These are phyloP conservation scores for Solanum hybrid DNA, from an alignment of 305 asterid genomes.

Conservation along the genomic window DNA sequence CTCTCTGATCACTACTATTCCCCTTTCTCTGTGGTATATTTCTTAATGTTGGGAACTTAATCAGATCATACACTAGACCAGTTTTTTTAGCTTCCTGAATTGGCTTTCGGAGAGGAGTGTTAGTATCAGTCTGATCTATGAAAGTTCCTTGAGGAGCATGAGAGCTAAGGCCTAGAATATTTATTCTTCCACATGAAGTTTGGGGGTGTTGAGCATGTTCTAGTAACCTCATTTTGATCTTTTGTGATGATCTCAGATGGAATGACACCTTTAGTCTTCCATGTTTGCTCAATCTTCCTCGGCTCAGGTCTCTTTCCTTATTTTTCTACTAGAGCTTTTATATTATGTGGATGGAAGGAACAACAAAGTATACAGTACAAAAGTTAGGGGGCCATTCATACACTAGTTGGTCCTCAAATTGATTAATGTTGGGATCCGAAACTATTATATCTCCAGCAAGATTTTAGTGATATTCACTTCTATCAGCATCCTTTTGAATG, in stretches of 20 bases:
- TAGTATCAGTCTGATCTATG: background rate
- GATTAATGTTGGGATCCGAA: background rate
- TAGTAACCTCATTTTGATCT: background rate
- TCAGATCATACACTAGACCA: background rate
- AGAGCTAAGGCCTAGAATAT: background rate
- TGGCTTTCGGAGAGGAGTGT: background rate
- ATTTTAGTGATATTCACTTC: background rate
- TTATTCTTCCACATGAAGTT: background rate
- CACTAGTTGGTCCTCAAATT: background rate
- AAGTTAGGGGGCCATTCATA: background rate
- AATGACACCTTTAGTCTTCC: background rate
- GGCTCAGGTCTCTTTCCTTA: background rate
- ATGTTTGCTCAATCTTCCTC: background rate
- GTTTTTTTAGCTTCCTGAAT: background rate
- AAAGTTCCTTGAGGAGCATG: background rate
- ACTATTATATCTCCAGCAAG: background rate
- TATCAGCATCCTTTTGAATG: background rate
- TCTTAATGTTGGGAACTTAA: no score
- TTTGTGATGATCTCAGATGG: background rate
- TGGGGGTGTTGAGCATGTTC: background rate
- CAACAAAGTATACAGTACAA: background rate
- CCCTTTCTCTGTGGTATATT: no score
- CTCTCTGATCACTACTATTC: no score
- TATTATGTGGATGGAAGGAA: background rate
- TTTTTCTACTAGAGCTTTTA: background rate